phyloP scores from a whole-genome alignment of 306 rosid species.

The Dryas octopetala region DNA sequence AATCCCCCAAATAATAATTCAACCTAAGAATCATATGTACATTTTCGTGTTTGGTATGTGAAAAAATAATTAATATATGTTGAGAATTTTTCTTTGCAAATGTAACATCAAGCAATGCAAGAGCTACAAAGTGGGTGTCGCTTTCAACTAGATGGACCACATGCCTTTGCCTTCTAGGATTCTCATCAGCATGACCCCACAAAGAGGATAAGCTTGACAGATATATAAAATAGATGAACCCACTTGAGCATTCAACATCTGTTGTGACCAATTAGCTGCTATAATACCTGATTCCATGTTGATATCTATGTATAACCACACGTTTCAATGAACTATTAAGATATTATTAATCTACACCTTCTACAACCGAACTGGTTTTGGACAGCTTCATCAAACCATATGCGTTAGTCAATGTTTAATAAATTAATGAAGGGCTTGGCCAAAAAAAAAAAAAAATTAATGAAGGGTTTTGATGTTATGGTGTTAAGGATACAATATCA shows the following conservation, averaged over 20 bases:
- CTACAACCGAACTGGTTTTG: background rate
- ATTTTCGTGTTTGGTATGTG: conserved; percentile 6
- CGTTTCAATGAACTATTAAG: background rate
- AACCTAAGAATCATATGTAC: conserved; percentile 13
- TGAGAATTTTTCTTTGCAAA: background rate
- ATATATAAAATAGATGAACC: background rate
- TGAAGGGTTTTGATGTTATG: too few species aligned
- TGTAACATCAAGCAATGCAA: conserved; percentile 6
- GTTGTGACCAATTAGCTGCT: too few species aligned
- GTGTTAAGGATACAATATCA: too few species aligned
- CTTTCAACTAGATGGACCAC: conserved; percentile 36
- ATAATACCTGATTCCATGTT: too few species aligned
- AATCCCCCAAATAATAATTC: background rate
- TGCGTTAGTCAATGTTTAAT: background rate
- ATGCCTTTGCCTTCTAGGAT: conserved; percentile 24
- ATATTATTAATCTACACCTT: background rate
- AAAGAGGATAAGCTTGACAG: conserved; percentile 38
- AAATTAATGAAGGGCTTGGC: too few species aligned
- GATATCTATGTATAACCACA: background rate
- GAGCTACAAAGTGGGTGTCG: conserved; percentile 35
- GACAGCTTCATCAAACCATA: background rate
- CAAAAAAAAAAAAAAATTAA: too few species aligned
- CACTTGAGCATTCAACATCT: conserved; percentile 3
- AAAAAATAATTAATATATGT: conserved; percentile 11
- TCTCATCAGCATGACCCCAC: conserved; percentile 34